Conservation (phyloP, 2,329 filamentous ascomycete species). For the Chaetomiaceae sp. region DNA sequence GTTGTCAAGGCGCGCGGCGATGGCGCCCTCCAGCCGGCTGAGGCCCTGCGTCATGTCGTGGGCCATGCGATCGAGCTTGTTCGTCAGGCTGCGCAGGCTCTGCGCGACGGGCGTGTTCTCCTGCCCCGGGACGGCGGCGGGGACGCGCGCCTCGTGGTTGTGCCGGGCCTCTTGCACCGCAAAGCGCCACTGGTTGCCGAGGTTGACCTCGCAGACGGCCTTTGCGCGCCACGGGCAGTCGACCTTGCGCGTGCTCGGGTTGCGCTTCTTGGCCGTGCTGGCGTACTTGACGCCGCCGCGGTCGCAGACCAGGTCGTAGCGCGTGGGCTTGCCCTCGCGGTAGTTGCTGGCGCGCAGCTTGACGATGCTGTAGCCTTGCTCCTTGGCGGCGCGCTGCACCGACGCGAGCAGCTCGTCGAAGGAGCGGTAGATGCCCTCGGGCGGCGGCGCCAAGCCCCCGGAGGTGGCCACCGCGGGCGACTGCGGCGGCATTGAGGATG, state of each 20-base stretch:
- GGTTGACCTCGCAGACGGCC: slow-evolving; percentile 59
- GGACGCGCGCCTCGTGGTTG: slow-evolving; percentile 57
- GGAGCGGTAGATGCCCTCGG: slow-evolving; percentile 55
- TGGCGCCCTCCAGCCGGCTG: slow-evolving; percentile 45
- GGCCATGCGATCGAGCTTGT: slow-evolving; percentile 55
- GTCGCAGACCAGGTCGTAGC: slow-evolving; percentile 60
- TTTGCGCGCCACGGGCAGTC: slow-evolving; percentile 61
- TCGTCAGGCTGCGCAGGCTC: slow-evolving; percentile 53
- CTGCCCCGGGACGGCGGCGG: slow-evolving; percentile 50
- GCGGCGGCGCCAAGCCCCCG: slow-evolving; percentile 46
- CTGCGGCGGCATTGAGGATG: slow-evolving; percentile 40
- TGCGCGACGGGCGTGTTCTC: slow-evolving; percentile 56
- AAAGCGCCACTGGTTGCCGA: slow-evolving; percentile 62
- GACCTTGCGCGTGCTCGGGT: slow-evolving; percentile 59
- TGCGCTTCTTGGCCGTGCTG: slow-evolving; percentile 61
- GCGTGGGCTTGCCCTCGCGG: slow-evolving; percentile 57
- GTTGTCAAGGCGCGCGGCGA: slow-evolving; percentile 53
- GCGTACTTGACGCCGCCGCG: slow-evolving; percentile 61
- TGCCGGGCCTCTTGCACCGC: slow-evolving; percentile 56
- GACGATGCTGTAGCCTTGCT: slow-evolving; percentile 59
- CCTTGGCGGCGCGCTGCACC: slow-evolving; percentile 57
- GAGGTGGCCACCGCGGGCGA: slow-evolving; percentile 38
- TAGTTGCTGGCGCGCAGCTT: slow-evolving; percentile 61
- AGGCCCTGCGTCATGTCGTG: slow-evolving; percentile 54
- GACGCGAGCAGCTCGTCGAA: slow-evolving; percentile 57